Conservation (phyloP, 2,329 filamentous ascomycete species). For the Xylaria sp. region DNA sequence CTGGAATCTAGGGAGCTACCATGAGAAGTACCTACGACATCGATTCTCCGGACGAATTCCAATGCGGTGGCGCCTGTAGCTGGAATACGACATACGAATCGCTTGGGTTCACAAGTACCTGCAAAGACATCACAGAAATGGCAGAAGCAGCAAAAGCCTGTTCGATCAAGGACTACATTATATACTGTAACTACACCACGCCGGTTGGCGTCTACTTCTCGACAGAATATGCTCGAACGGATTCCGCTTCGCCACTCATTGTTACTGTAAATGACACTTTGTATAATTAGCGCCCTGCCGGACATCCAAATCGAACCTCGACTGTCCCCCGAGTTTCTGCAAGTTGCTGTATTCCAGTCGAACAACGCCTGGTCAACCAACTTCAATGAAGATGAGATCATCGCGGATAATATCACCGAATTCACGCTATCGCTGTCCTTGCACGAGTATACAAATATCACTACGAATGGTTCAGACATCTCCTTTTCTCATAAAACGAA, state of each 20-base stretch:
- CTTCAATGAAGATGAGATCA: conserved; percentile 16
- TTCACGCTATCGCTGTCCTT: conserved; percentile 18
- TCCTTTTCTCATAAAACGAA: neutral
- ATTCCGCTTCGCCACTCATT: conserved; percentile 17
- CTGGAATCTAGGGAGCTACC: conserved; percentile 24
- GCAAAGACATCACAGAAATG: conserved; percentile 17
- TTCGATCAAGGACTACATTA: neutral
- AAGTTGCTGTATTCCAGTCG: conserved; percentile 18
- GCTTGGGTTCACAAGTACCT: conserved; percentile 21
- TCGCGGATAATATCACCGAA: conserved; percentile 20
- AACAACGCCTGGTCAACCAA: neutral
- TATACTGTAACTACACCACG: conserved; percentile 24
- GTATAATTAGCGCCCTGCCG: neutral
- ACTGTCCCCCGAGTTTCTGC: conserved; percentile 11
- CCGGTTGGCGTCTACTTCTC: conserved; percentile 10
- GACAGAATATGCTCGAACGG: conserved; percentile 7
- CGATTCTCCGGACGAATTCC: conserved; percentile 18
- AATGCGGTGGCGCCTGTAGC: conserved; percentile 19
- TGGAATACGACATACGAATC: conserved; percentile 22
- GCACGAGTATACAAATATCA: conserved; percentile 18
- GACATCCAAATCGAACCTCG: neutral
- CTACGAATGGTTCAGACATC: conserved; percentile 20
- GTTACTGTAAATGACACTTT: conserved; percentile 21
- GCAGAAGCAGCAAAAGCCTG: conserved; percentile 17
- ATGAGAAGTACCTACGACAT: conserved; percentile 24